Conservation (phyloP, 495 filamentous ascomycete species). For the Aspergillus ellipticus region DNA sequence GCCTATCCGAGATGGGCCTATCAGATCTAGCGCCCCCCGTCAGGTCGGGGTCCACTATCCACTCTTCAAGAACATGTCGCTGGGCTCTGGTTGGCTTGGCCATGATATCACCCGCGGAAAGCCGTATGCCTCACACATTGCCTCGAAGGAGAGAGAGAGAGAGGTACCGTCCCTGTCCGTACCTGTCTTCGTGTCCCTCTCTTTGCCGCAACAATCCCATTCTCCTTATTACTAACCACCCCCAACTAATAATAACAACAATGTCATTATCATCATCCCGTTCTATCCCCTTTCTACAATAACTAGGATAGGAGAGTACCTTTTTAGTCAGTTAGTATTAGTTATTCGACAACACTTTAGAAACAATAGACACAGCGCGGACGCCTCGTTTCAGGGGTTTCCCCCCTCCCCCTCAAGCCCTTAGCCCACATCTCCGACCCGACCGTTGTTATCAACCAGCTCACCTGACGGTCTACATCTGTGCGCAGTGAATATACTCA, state of each 20-base stretch:
- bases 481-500: no score
- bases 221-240: background rate
- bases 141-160: background rate
- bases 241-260: background rate
- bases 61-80: slow-evolving; percentile 5
- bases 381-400: no score
- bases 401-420: no score
- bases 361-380: no score
- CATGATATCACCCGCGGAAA: slow-evolving; percentile 4
- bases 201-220: background rate
- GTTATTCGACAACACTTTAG: no score
- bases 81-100: background rate
- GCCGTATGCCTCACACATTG: background rate
- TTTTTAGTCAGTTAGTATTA: no score
- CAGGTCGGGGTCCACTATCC: background rate
- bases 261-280: background rate
- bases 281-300: no score
- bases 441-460: no score
- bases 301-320: no score
- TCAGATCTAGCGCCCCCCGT: background rate
- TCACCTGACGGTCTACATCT: no score
- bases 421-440: no score
- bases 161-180: background rate
- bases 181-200: background rate
- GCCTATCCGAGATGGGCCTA: background rate